Base-by-base conservation (phyloP, 345 rosid genomes). In the Sonneratia alba region DNA sequence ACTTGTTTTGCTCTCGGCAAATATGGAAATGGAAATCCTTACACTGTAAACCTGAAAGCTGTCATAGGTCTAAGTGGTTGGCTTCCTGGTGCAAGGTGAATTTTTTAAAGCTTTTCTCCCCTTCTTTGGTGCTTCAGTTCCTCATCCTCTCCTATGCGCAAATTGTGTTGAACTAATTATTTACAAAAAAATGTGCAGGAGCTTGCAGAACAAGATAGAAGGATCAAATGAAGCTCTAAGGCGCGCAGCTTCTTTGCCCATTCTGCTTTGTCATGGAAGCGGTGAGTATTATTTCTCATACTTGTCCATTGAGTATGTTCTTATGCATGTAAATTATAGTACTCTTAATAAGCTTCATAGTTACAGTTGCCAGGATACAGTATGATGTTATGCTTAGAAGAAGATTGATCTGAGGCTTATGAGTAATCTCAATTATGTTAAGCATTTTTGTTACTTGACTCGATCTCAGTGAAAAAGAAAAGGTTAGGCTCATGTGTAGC, bases 1-100 rank as follows among this genome's bases (percentile, higher is more conserved):
- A 85, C 90, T 36, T 91, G 91, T 77, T 92, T 70, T 49, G 84
- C 92, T 40, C 79, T 82, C 38, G 90, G 97, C 56, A 86, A 85
- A 79, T 89, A 85, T 75, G 88, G 85, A 74, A 85, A 84, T 80
- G 97, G 97, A n/a, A 83, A 83, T 38, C 82, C 83, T 59, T 92
- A 87, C 77, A 80, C 78, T 32, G 69, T 87, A 74, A 87, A 87
- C 84, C 74, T 95, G 75, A 85, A 79, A 78, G 89, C 85, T 62
- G 80, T 84, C 49, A 79, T 89, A n/a, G 91, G 95, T 56, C 83
- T 89, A 57, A 89, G 97, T 53, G 95, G 97, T 70, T 92, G 99
- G 97, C 97, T 95, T 72, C 99, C 99, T 1, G 93, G 93, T 78
- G 85, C 86, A 82, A 94, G 84, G 99, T 94, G 76, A 37, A 19